Evolutionary conservation across 805 yeast genomes (phyloP).

Genomic region (Saccharomycopsis fibuligera): DNA sequence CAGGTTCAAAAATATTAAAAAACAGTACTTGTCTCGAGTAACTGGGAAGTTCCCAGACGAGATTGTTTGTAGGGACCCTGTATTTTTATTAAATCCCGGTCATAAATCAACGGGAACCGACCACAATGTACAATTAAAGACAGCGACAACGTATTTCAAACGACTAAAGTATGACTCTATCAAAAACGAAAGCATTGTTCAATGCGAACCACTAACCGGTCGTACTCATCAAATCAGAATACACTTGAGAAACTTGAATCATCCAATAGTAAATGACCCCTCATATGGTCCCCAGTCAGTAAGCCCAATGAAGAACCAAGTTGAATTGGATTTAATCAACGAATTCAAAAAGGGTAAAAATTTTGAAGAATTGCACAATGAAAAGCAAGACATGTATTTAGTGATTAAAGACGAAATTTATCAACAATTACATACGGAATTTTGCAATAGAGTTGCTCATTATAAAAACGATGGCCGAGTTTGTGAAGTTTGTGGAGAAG

Average conservation of each 20-base stretch:
- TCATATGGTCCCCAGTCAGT: conserved; percentile 37
- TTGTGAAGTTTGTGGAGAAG: conserved; percentile 33
- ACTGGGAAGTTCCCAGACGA: conserved; percentile 72
- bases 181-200: conserved; percentile 56
- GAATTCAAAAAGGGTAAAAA: conserved; percentile 5
- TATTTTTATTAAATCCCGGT: conserved; percentile 61
- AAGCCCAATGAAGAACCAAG: conserved; percentile 4
- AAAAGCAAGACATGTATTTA: background rate
- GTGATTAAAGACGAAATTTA: background rate
- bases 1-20: conserved; percentile 62
- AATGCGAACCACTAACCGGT: conserved; percentile 85
- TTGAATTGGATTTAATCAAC: conserved; percentile 5
- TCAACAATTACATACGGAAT: conserved; percentile 2
- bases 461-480: conserved; percentile 8
- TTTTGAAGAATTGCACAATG: background rate
- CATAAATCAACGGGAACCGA: conserved; percentile 18
- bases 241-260: conserved; percentile 83
- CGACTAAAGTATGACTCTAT: conserved; percentile 63
- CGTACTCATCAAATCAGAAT: conserved; percentile 94
- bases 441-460: background rate
- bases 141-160: conserved; percentile 66
- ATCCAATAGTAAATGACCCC: conserved; percentile 91
- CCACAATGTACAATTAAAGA: conserved; percentile 38
- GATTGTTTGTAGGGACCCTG: conserved; percentile 51
- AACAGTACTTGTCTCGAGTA: conserved; percentile 84